Evolutionary conservation across 2,329 filamentous ascomycete genomes (phyloP), one percentile per base, ranked within the genome.

Genomic region (Sporothrix dimorphospora): DNA sequence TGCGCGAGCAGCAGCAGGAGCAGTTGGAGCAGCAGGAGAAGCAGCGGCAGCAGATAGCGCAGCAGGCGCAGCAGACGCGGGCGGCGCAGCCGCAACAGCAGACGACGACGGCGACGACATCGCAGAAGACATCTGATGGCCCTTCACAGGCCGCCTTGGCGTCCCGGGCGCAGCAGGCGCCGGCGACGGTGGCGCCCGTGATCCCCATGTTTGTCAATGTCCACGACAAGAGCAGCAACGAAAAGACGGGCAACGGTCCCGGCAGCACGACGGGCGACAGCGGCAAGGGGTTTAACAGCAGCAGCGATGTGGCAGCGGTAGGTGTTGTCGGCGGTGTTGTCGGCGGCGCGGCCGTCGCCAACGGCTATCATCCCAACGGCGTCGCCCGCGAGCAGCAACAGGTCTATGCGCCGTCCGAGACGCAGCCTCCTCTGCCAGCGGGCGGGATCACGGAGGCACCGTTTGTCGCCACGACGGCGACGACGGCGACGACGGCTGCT

Each of bases 191-290:
- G 9, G 30, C 69, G 6, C 55, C 69, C 8, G 69, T 63, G 30
- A 65, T 71, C 42, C 69, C 69, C 42, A 71, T 71, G 57, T 71
- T 71, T 71, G 45, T 49, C 69, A n/a, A 63, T 19, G n/a, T 42
- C 51, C 45, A 42, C 49, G 47, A 68, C 9, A 53, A 57, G 65
- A 45, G 34, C 45, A n/a, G n/a, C 19, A 49, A 6, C 19, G 4
- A n/a, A 3, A 9, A 21, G 6, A 49, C 16, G 47, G 16, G 47
- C 14, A 34, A 16, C 24, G 59, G 34, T n/a, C 14, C 42, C 24
- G 42, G 42, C 42, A 66, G 40, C 42, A 49, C 61, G 24, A 11
- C 21, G 4, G 59, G 59, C n/a, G 61, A 66, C 24, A 66, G 61
- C 63, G 63, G 63, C 16, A 66, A 66, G 16, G 63, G 24, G 7